A percentile compares a stretch with the other conserved stretches of the same genome.
Conservation (phyloP, 2,329 filamentous ascomycete genomes). For the Aspergillus japonicus region DNA sequence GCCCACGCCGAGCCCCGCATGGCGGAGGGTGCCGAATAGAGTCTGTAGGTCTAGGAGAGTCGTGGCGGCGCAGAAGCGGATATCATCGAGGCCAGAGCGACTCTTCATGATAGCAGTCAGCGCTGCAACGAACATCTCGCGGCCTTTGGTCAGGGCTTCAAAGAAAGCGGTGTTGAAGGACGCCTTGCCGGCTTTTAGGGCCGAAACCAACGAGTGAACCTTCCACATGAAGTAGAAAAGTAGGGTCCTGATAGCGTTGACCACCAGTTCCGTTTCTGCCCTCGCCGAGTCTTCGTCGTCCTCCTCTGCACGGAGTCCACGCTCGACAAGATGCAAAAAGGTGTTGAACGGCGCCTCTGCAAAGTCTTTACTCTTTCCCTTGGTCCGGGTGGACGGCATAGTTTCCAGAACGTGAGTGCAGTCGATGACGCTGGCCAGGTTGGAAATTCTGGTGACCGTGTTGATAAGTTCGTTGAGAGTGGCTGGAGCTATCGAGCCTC, state of each 20-base stretch:
- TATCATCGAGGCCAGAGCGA: slow-evolving; percentile 65
- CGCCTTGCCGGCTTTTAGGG: slow-evolving; percentile 55
- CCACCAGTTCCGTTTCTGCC: slow-evolving; percentile 75
- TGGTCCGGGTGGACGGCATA: slow-evolving; percentile 30
- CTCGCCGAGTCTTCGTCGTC: slow-evolving; percentile 69
- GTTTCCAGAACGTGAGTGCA: slow-evolving; percentile 73
- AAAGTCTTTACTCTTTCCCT: slow-evolving; percentile 40
- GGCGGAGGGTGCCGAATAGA: slow-evolving; percentile 71
- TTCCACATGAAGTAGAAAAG: slow-evolving; percentile 98
- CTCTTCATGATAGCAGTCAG: slow-evolving; percentile 52
- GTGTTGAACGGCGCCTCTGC: slow-evolving; percentile 58
- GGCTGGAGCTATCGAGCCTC: slow-evolving; percentile 66
- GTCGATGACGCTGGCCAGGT: slow-evolving; percentile 75
- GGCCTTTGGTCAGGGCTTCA: slow-evolving; percentile 63
- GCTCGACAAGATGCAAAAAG: slow-evolving; percentile 69
- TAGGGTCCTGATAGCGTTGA: slow-evolving; percentile 71
- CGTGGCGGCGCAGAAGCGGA: slow-evolving; percentile 73
- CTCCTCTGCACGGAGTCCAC: slow-evolving; percentile 64
- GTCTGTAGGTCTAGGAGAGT: slow-evolving; percentile 79
- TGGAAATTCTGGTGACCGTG: slow-evolving; percentile 74
- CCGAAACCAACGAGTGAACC: slow-evolving; percentile 58
- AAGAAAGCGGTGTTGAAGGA: slow-evolving; percentile 64
- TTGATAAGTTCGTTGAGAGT: slow-evolving; percentile 70
- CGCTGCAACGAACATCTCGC: slow-evolving; percentile 52
- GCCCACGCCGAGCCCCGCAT: slow-evolving; percentile 43